These are phyloP conservation scores for Boehmeria nivea DNA, from an alignment of 306 rosid species.

Conservation along the genomic window DNA sequence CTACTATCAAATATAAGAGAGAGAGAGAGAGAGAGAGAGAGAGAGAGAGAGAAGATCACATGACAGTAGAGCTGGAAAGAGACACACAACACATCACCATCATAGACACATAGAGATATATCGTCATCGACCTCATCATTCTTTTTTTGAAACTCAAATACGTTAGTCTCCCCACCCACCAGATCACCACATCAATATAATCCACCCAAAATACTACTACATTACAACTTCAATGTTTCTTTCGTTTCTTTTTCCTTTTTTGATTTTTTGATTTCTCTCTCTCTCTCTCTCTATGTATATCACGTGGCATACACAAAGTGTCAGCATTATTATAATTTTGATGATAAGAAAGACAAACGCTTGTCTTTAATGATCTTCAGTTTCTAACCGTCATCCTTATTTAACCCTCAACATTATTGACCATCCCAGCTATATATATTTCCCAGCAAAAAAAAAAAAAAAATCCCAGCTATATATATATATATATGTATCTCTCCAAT, in stretches of 20 bases:
- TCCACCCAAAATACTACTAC: slow-evolving; percentile 6
- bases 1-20: too few relatives aligned
- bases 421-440: too few relatives aligned
- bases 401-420: too few relatives aligned
- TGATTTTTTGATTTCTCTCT: not conserved
- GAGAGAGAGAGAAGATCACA: slow-evolving; percentile 30
- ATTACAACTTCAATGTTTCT: slow-evolving; percentile 5
- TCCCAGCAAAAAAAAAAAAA: too few relatives aligned
- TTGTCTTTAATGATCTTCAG: slow-evolving; percentile 11
- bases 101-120: slow-evolving; percentile 45
- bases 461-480: too few relatives aligned
- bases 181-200: slow-evolving; percentile 10
- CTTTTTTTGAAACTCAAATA: slow-evolving; percentile 40
- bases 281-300: slow-evolving; percentile 7
- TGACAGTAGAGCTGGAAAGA: slow-evolving; percentile 44
- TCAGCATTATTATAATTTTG: slow-evolving; percentile 14
- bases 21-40: too few relatives aligned
- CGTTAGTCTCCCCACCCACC: not conserved
- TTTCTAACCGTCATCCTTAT: slow-evolving; percentile 7
- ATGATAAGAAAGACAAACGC: not conserved
- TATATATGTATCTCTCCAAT: too few relatives aligned
- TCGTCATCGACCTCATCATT: slow-evolving; percentile 60
- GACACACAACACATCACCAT: slow-evolving; percentile 42
- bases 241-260: slow-evolving; percentile 1
- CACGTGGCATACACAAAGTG: slow-evolving; percentile 24